Evolutionary conservation across 257 asterid species (phyloP), one percentile per base, ranked within the genome.

Genomic region (Fraxinus anomala): DNA sequence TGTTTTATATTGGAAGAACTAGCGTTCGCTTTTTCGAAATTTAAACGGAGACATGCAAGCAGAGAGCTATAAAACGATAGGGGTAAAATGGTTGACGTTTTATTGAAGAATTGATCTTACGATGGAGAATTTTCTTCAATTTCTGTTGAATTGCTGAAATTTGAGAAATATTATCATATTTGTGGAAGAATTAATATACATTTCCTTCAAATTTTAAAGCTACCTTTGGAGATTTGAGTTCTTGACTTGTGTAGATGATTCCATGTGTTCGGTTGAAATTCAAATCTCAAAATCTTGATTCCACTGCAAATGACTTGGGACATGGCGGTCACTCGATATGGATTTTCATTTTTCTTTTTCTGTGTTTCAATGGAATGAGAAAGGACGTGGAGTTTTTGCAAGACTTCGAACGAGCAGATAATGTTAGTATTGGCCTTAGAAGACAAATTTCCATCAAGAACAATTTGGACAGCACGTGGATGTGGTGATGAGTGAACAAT

Each of bases 381-480:
- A 66, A 73, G 67, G 56, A 75, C 44, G 31, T 68, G 74, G 67
- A 70, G 30, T 70, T 69, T 75, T 61, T 67, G 68, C 59, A 79
- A 70, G 76, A 44, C 66, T 11, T 39, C 11, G 49, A 10, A 56
- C 71, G 73, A 28, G 70, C 76, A 79, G 80, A 83, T 80, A 74
- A 68, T 70, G 77, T 54, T 56, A n/a, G 26, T 80, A 63, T 30
- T 68, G 73, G 75, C 81, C 77, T 72, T 67, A 71, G 80, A 86
- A 83, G 85, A 61, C 47, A 75, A 80, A 79, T 33, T 81, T 79
- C 75, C 23, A 77, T 44, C 71, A 78, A 80, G 86, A 17, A 79
- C 77, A 70, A 39, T 26, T 72, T 70, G 81, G 54, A 70, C 74
- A 77, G 80, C 86, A 83, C 80, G 89, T 85, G 91, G 85, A 47